Base-by-base conservation (phyloP, 1,139 yeast genomes). In the Yamadazyma oceani region DNA sequence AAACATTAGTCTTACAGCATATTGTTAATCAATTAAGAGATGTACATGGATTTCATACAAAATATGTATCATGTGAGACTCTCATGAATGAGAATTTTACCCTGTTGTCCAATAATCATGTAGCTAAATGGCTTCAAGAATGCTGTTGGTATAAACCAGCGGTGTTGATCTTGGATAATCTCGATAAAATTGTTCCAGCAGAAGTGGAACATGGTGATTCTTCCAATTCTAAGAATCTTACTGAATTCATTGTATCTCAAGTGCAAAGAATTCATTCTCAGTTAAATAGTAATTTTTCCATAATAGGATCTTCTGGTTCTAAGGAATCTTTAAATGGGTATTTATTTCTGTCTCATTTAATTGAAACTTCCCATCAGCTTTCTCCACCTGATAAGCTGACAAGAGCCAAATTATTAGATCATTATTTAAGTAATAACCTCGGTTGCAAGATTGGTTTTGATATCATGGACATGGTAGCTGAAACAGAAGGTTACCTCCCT, bases 401-500 rank as follows among this genome's bases (percentile, higher is more conserved):
- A 3, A 69, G 97, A 38, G 64, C 66, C 23, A 60, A 64, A 15
- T 67, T 87, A 9, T 49, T 88, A 26, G 58, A 65, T 7, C 65
- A 69, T 32, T 80, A 80, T 34, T 50, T 84, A 6, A 40, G 49
- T 0, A 30, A 54, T 51, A 42, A 60, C 48, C 63, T 63, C 34
- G 55, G 51, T 10, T 62, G 63, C 53, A 54, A 46, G 14, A 58
- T 54, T 44, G 38, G 66, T 3, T 70, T 79, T 42, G 90, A 84
- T 50, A 53, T 82, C 11, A 72, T 82, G 59, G 95, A 87, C 51
- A 69, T 89, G 48, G 83, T 89, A 26, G 59, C 77, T 17, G 92
- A 83, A 40, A 85, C 96, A 0, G 97, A 92, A 52, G 97, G 97
- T 0, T 92, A 83, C 57, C 76, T 87, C 28, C 95, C 97, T 0